Percentiles rank a stretch among this genome's conserved stretches.
Evolutionary conservation across 2,329 filamentous ascomycete species (phyloP).

Genomic region (Sporothrix pallida): DNA sequence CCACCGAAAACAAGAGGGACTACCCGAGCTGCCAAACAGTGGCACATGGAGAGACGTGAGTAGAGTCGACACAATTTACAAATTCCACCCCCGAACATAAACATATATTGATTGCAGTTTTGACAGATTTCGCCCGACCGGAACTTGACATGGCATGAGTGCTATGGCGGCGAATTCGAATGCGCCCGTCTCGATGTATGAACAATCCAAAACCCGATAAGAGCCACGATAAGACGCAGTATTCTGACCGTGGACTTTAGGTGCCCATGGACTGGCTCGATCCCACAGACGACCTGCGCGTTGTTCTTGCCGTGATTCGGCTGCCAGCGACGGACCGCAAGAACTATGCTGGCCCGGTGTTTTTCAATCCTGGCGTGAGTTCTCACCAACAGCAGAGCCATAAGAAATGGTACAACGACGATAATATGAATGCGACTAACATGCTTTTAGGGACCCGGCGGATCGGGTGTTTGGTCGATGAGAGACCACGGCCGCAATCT

Average conservation of each 20-base stretch:
- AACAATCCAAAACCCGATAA: too few relatives aligned
- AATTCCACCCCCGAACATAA: too few relatives aligned
- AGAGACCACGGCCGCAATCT: conserved; percentile 44
- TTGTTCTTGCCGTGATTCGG: conserved; percentile 48
- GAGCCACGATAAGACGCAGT: too few relatives aligned
- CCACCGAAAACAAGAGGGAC: not conserved
- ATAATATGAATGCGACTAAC: not conserved
- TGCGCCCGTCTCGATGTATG: conserved; percentile 47
- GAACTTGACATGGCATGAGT: conserved; percentile 46
- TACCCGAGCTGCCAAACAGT: not conserved
- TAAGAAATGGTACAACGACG: too few relatives aligned
- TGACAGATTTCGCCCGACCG: conserved; percentile 44
- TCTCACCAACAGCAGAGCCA: too few relatives aligned
- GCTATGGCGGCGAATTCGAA: conserved; percentile 46
- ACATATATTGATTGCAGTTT: not conserved
- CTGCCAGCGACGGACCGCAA: conserved; percentile 43
- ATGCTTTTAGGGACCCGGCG: conserved; percentile 53
- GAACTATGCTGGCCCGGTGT: conserved; percentile 46
- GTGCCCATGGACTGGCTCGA: conserved; percentile 51
- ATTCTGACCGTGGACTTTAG: conserved; percentile 25
- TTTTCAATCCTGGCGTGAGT: conserved; percentile 49
- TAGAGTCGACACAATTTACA: too few relatives aligned
- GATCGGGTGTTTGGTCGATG: conserved; percentile 51
- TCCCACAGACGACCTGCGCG: conserved; percentile 45
- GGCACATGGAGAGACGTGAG: conserved; percentile 27